A percentile compares a stretch with the other conserved stretches of the same genome.
phyloP scores from a whole-genome alignment of 2,329 filamentous ascomycete genomes.

The Aureobasidium sp. region DNA sequence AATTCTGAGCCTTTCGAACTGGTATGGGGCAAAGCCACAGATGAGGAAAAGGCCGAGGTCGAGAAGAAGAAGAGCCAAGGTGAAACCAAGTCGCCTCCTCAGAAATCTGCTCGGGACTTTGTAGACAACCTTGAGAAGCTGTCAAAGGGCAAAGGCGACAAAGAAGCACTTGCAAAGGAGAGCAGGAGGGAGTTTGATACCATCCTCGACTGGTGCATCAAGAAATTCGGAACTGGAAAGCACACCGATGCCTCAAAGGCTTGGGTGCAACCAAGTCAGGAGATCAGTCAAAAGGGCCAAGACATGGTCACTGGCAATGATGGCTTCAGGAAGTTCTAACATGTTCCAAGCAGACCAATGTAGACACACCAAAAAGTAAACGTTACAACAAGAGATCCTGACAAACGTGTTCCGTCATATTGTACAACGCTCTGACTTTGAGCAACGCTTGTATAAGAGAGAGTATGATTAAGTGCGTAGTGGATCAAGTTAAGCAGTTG shows the following conservation, averaged over 20 bases:
- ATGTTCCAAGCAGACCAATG: too few species aligned
- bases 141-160: slow-evolving; percentile 23
- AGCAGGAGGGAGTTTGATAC: slow-evolving; percentile 32
- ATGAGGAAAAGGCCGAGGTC: background rate
- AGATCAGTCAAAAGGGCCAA: slow-evolving; percentile 32
- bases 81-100: slow-evolving; percentile 13
- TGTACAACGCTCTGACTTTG: background rate
- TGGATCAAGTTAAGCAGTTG: too few species aligned
- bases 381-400: too few species aligned
- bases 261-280: slow-evolving; percentile 35
- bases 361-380: too few species aligned
- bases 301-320: slow-evolving; percentile 38
- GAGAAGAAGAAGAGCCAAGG: background rate
- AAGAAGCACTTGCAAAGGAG: slow-evolving; percentile 25
- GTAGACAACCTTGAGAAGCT: slow-evolving; percentile 32
- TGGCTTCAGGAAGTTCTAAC: slow-evolving; percentile 38
- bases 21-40: slow-evolving; percentile 23
- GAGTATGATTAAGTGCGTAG: too few species aligned
- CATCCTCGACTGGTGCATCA: slow-evolving; percentile 36
- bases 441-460: background rate
- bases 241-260: slow-evolving; percentile 36
- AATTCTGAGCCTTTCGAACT: slow-evolving; percentile 27
- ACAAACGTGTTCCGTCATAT: too few species aligned
- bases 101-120: slow-evolving; percentile 20
- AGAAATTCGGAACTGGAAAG: slow-evolving; percentile 36